Evolutionary conservation across 2,329 filamentous ascomycete species (phyloP).

Genomic region (Talaromyces piceae): DNA sequence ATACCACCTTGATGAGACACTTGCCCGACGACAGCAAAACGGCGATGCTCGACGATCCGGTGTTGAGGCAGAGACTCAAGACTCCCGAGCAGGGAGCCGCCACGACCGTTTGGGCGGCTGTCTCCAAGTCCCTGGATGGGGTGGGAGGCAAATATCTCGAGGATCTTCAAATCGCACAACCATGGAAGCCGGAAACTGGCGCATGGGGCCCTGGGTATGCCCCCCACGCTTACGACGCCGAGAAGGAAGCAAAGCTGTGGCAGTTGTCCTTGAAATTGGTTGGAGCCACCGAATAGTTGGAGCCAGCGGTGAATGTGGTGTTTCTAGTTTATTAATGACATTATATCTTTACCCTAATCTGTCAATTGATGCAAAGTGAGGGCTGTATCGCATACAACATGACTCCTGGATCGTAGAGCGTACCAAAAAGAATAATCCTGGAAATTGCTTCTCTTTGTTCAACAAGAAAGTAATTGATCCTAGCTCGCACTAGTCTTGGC

Average conservation of each 20-base stretch:
- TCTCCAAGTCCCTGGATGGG: slow-evolving; percentile 23
- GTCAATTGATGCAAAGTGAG: no score
- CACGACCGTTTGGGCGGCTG: slow-evolving; percentile 31
- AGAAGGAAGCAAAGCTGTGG: slow-evolving; percentile 4
- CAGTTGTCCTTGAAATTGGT: slow-evolving; percentile 7
- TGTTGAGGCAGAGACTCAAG: background rate
- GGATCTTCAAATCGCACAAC: slow-evolving; percentile 19
- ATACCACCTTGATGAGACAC: slow-evolving; percentile 2
- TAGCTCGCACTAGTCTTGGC: no score
- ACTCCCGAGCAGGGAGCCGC: slow-evolving; percentile 16
- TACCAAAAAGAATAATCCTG: no score
- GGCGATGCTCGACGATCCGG: background rate
- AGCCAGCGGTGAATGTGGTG: background rate
- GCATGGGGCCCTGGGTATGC: slow-evolving; percentile 11
- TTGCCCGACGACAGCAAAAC: background rate
- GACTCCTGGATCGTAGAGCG: no score
- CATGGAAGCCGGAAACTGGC: slow-evolving; percentile 11
- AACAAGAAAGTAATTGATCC: no score
- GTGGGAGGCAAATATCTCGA: slow-evolving; percentile 29
- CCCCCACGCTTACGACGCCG: slow-evolving; percentile 13
- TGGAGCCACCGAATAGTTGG: background rate
- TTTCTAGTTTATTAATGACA: no score
- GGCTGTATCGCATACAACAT: no score
- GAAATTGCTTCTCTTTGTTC: no score
- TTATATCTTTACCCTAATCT: no score